Percentiles rank a stretch among this genome's conserved stretches.
Conservation (phyloP, 768 basidiomycete genomes). For the Mycena kentingensis region DNA sequence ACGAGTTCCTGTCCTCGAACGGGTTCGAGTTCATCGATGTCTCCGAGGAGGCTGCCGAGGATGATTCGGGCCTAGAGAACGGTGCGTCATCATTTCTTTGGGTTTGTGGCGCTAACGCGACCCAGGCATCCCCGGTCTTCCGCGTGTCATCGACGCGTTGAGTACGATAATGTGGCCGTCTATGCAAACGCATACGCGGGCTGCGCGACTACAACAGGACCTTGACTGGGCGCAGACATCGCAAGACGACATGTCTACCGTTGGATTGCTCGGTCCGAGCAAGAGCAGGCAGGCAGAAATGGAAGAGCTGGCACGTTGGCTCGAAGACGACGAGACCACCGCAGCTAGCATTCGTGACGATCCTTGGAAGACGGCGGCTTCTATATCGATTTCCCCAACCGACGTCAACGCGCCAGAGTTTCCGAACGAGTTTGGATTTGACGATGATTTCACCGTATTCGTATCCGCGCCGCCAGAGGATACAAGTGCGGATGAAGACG, state of each 20-base stretch:
- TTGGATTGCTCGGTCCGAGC: slow-evolving; percentile 29
- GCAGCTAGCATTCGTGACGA: slow-evolving; percentile 29
- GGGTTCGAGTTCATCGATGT: slow-evolving; percentile 82
- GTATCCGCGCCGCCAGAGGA: slow-evolving; percentile 65
- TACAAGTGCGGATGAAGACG: slow-evolving; percentile 15
- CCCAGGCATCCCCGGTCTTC: slow-evolving; percentile 53
- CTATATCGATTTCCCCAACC: slow-evolving; percentile 27
- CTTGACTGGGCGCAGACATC: slow-evolving; percentile 47
- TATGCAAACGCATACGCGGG: slow-evolving; percentile 49
- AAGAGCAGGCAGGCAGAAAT: slow-evolving; percentile 51
- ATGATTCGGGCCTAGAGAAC: slow-evolving; percentile 1
- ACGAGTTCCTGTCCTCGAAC: slow-evolving; percentile 64
- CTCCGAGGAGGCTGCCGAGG: slow-evolving; percentile 27
- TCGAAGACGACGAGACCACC: slow-evolving; percentile 51
- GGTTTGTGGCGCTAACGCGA: neutral
- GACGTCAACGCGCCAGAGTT: slow-evolving; percentile 19
- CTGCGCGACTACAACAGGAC: slow-evolving; percentile 29
- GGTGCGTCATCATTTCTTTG: neutral
- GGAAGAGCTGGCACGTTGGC: slow-evolving; percentile 62
- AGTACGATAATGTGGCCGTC: slow-evolving; percentile 91
- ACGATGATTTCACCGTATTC: slow-evolving; percentile 81
- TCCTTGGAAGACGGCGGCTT: slow-evolving; percentile 42
- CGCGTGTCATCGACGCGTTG: slow-evolving; percentile 74
- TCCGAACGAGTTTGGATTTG: slow-evolving; percentile 46
- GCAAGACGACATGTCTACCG: slow-evolving; percentile 38